These are phyloP conservation scores for Monilinia vaccinii-corymbosi DNA, from an alignment of 2,329 filamentous ascomycete genomes.

Conservation along the genomic window DNA sequence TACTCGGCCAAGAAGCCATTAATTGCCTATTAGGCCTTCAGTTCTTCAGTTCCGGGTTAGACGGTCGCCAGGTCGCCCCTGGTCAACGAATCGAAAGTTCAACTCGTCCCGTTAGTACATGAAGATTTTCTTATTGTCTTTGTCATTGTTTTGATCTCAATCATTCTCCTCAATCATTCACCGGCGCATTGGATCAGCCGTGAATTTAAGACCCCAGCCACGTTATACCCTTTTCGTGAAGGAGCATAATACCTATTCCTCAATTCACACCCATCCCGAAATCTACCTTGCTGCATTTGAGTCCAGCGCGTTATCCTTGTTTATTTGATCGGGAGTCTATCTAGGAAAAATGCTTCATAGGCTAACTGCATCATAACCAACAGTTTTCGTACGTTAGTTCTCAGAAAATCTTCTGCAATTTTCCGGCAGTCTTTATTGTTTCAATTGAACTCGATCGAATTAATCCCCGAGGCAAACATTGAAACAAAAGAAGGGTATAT, in stretches of 20 bases:
- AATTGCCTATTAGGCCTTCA: background rate
- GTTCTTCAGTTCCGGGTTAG: background rate
- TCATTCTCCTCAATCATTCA: constrained; percentile 9
- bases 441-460: constrained; percentile 8
- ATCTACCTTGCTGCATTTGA: constrained; percentile 7
- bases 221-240: constrained; percentile 11
- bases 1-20: background rate
- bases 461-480: constrained; percentile 4
- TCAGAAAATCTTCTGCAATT: constrained; percentile 10
- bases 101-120: constrained; percentile 4
- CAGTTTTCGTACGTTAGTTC: constrained; percentile 12
- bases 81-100: background rate
- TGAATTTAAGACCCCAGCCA: constrained; percentile 11
- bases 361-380: constrained; percentile 10
- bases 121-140: background rate
- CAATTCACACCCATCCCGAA: constrained; percentile 1
- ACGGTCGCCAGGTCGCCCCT: too few relatives aligned
- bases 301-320: constrained; percentile 4
- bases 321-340: constrained; percentile 4
- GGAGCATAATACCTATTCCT: constrained; percentile 1
- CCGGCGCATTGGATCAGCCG: constrained; percentile 14
- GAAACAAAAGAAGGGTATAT: constrained; percentile 7
- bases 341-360: constrained; percentile 4
- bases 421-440: constrained; percentile 8
- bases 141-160: background rate